A percentile compares a stretch with the other conserved stretches of the same genome.
Conservation (phyloP, 495 filamentous ascomycete genomes). For the Aspergillus panamensis region DNA sequence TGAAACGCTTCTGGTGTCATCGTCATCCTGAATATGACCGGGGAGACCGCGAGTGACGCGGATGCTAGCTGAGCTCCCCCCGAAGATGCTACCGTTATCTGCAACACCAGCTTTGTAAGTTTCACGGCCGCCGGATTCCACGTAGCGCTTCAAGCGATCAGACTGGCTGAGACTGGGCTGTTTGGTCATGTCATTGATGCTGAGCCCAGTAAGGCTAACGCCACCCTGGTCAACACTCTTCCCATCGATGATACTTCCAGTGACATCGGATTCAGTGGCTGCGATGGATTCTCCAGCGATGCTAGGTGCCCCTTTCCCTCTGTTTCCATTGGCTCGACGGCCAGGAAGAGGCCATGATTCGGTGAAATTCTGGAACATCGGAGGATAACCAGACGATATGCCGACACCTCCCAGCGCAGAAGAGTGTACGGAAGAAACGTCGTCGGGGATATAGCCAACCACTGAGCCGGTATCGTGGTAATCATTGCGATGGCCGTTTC, state of each 20-base stretch:
- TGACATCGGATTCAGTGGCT: conserved; percentile 82
- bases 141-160: conserved; percentile 80
- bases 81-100: conserved; percentile 67
- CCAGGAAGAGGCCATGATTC: conserved; percentile 83
- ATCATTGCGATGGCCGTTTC: conserved; percentile 59
- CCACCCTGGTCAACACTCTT: conserved; percentile 75
- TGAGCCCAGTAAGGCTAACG: conserved; percentile 78
- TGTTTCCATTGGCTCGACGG: conserved; percentile 57
- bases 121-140: conserved; percentile 69
- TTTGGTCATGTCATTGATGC: conserved; percentile 70
- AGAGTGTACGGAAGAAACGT: conserved; percentile 93
- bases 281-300: conserved; percentile 88
- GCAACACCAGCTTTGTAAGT: conserved; percentile 43
- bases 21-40: conserved; percentile 61
- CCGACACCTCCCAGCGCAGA: conserved; percentile 83
- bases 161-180: conserved; percentile 81
- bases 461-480: conserved; percentile 84
- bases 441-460: conserved; percentile 91
- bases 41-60: conserved; percentile 49
- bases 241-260: conserved; percentile 64
- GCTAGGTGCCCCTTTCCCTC: conserved; percentile 64
- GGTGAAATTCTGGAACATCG: conserved; percentile 91
- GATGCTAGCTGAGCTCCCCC: conserved; percentile 65
- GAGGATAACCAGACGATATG: conserved; percentile 77
- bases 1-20: conserved; percentile 91